Percentiles rank a stretch among this genome's conserved stretches.
Conservation (phyloP, 208 protist species). For the Leishmania braziliensis region DNA sequence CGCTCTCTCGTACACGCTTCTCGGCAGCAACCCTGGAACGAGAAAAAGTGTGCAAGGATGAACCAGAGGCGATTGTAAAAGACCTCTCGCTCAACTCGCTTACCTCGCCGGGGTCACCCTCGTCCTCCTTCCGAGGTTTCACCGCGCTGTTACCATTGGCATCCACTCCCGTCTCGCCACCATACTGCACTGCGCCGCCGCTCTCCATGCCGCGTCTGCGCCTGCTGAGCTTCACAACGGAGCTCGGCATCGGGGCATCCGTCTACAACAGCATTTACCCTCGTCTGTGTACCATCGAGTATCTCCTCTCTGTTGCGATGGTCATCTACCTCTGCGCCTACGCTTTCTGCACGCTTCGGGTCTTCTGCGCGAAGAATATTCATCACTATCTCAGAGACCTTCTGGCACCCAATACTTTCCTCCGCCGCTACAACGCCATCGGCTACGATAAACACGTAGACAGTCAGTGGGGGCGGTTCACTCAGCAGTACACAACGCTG, state of each 20-base stretch:
- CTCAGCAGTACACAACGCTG: not conserved
- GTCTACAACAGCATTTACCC: not conserved
- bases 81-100: not conserved
- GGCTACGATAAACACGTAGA: slow-evolving; percentile 30
- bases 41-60: not conserved
- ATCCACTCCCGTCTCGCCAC: not conserved
- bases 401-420: not conserved
- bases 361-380: slow-evolving; percentile 3
- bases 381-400: not conserved
- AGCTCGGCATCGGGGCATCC: slow-evolving; percentile 2
- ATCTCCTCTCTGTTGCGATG: not conserved
- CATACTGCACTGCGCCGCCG: not conserved
- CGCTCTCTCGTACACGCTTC: not conserved
- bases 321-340: not conserved
- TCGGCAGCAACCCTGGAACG: not conserved
- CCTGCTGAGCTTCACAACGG: slow-evolving; percentile 9
- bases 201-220: not conserved
- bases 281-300: slow-evolving; percentile 12
- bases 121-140: not conserved
- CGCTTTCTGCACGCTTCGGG: not conserved
- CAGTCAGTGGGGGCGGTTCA: slow-evolving; percentile 29
- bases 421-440: slow-evolving; percentile 10
- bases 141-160: not conserved
- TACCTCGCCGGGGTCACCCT: too few relatives aligned
- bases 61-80: not conserved